phyloP scores from a whole-genome alignment of 176 grass and related monocot genomes.

The bread wheat (Triticum aestivum) region DNA sequence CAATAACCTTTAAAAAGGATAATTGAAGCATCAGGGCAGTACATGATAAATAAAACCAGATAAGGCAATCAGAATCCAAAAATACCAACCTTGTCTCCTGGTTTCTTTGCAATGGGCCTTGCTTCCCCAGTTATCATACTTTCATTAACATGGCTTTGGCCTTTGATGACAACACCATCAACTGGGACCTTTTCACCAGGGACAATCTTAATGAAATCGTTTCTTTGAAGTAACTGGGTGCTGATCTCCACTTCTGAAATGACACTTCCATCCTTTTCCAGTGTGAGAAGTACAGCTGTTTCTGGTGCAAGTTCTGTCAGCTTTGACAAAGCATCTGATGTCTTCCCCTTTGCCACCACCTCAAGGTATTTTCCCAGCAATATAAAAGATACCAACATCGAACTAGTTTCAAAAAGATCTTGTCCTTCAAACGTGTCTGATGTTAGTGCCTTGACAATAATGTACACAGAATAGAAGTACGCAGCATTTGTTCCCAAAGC shows the following conservation, averaged over 20 bases:
- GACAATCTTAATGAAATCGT: constrained; percentile 97
- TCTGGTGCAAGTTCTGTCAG: constrained; percentile 95
- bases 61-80: neutral
- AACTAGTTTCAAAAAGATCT: constrained; percentile 98
- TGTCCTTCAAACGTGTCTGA: constrained; percentile 82
- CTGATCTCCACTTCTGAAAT: constrained; percentile 86
- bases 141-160: constrained; percentile 97
- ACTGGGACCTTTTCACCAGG: constrained; percentile 96
- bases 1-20: constrained; percentile 66
- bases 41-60: constrained; percentile 18
- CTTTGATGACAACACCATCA: constrained; percentile 90
- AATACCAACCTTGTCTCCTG: constrained; percentile 76
- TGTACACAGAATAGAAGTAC: constrained; percentile 96
- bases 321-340: constrained; percentile 94
- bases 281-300: constrained; percentile 73
- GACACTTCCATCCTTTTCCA: constrained; percentile 73
- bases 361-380: constrained; percentile 96
- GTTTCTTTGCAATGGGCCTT: constrained; percentile 85
- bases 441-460: constrained; percentile 67
- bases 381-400: constrained; percentile 99
- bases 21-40: constrained; percentile 30
- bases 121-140: constrained; percentile 99
- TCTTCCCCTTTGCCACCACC: constrained; percentile 88
- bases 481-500: constrained; percentile 98
- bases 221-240: constrained; percentile 94